Evolutionary conservation across 352 stramenopile species (phyloP), one percentile per base, ranked within the genome.

Genomic region (Pythium chondricola): DNA sequence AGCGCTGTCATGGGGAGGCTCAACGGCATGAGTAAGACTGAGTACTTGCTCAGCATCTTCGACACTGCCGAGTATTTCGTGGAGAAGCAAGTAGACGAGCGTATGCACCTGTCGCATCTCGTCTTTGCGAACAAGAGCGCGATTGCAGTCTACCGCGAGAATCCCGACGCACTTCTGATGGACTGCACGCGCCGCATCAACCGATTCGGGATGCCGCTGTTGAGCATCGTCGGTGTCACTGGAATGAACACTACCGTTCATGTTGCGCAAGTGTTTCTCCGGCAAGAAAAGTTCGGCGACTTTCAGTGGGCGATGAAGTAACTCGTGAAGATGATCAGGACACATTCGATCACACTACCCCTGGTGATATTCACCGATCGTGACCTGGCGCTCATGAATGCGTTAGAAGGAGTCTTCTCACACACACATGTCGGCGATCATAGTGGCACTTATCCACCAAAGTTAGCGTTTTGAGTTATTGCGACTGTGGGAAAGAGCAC

Each of bases 111-210:
- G 18, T 17, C 40, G 9, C 40, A 47, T 20, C 40, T 47, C 11
- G 18, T 57, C 48, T 51, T 61, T 21, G 51, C 36, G 1, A 20
- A 45, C 11, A 43, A 55, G 10, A 37, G 53, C 2, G 33, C 51
- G 0, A 18, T 65, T 17, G 7, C 18, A 24, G 50, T 58, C 6
- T 65, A 55, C 29, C 26, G 3, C 11, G 16, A 22, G 1, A 65
- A 56, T 16, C 47, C 32, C n/a, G 41, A 65, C 22, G 50, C 48
- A 4, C 38, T 65, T 2, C 17, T 64, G 13, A 48, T 65, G 32
- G 50, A 62, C n/a, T 69, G 56, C 18, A 69, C 61, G 11, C 62
- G 56, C 17, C 16, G 20, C 3, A 69, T 56, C 2, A 69, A 69
- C 38, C n/a, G 31, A 6, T 65, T 55, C 30, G 39, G 48, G 13